A percentile compares a stretch with the other conserved stretches of the same genome.
Evolutionary conservation across 2,329 filamentous ascomycete genomes (phyloP).

Genomic region (Saccharata proteae): DNA sequence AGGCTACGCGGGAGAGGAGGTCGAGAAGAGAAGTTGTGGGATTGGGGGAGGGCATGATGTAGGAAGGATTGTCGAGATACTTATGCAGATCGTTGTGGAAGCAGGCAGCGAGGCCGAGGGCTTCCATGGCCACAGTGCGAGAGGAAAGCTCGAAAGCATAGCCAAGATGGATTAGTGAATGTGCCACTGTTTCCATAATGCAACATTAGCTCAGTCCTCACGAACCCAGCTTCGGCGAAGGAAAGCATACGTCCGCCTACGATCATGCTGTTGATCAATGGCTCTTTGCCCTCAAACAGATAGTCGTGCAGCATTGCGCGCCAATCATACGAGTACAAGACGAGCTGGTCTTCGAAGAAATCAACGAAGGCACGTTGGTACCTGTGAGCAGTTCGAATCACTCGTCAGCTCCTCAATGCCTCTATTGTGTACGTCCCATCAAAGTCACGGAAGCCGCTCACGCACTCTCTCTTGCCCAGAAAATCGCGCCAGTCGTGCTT

Average conservation of each 20-base stretch:
- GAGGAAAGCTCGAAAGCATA: constrained; percentile 84
- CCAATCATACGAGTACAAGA: constrained; percentile 71
- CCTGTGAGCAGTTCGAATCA: constrained; percentile 27
- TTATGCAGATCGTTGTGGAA: constrained; percentile 46
- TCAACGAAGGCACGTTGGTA: constrained; percentile 89
- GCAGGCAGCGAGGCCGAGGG: constrained; percentile 56
- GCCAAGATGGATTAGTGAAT: constrained; percentile 89
- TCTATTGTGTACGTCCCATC: neutral
- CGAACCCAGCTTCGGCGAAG: neutral
- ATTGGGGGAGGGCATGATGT: constrained; percentile 52
- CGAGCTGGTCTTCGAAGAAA: constrained; percentile 89
- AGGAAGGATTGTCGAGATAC: constrained; percentile 59
- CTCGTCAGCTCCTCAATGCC: neutral
- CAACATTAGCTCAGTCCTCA: constrained; percentile 12
- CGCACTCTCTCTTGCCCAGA: constrained; percentile 57
- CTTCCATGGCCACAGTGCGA: constrained; percentile 79
- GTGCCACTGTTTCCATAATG: constrained; percentile 53
- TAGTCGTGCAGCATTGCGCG: constrained; percentile 63
- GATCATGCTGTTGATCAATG: constrained; percentile 69
- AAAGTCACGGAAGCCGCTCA: constrained; percentile 1
- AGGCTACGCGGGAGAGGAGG: constrained; percentile 56
- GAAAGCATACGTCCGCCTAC: constrained; percentile 51
- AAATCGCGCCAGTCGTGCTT: constrained; percentile 78
- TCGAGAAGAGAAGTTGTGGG: constrained; percentile 51
- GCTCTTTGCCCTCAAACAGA: constrained; percentile 60